A percentile compares a stretch with the other conserved stretches of the same genome.
Conservation (phyloP, 805 yeast genomes). For the Myxozyma vanderwaltii region DNA sequence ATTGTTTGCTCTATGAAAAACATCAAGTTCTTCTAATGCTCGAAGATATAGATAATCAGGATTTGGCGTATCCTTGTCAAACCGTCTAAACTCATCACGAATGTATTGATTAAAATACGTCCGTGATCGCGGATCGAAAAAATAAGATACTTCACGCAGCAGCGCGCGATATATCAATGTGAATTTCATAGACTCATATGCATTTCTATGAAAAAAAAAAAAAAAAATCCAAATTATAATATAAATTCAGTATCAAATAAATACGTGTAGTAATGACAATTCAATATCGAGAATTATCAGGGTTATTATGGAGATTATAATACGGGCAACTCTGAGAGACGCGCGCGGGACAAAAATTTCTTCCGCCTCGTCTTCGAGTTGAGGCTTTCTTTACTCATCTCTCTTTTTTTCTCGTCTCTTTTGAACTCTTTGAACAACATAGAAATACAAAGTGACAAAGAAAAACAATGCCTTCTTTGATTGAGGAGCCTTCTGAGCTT, state of each 20-base stretch:
- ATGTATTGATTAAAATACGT: background rate
- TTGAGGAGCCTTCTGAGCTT: constrained; percentile 40
- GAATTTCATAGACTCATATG: background rate
- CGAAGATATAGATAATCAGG: background rate
- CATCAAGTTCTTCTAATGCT: background rate
- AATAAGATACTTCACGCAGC: constrained; percentile 1
- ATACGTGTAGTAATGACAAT: too few species aligned
- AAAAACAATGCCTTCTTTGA: constrained; percentile 5
- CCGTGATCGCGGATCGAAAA: constrained; percentile 17
- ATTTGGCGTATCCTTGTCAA: background rate
- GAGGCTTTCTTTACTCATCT: too few species aligned
- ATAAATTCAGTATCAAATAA: too few species aligned
- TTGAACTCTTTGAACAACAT: background rate
- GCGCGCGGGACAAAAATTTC: background rate
- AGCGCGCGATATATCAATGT: background rate
- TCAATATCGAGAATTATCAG: too few species aligned
- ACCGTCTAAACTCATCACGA: constrained; percentile 8
- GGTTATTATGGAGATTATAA: background rate
- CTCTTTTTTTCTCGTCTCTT: background rate
- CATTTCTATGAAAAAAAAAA: too few species aligned
- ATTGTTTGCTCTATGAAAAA: constrained; percentile 2
- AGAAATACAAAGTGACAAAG: background rate
- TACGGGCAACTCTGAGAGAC: background rate
- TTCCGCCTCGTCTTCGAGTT: background rate
- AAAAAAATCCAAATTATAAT: too few species aligned